Percentiles rank a stretch among this genome's conserved stretches.
Evolutionary conservation across 352 stramenopile genomes (phyloP).

Genomic region (Phytopythium vexans): DNA sequence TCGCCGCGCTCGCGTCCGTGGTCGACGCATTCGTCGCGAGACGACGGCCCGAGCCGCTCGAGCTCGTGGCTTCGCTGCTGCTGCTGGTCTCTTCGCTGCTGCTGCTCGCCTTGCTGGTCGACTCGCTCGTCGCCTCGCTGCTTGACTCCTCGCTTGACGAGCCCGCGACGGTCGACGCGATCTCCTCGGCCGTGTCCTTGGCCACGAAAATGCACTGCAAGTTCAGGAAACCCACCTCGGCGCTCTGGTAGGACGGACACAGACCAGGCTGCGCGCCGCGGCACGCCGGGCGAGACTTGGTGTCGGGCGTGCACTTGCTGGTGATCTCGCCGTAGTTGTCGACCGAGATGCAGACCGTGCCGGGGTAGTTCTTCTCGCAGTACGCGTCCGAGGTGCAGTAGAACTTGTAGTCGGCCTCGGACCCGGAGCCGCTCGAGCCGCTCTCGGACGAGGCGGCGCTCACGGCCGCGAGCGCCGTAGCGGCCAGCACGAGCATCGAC

Average conservation of each 20-base stretch:
- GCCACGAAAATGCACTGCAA: slow-evolving; percentile 81
- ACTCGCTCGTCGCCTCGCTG: slow-evolving; percentile 5
- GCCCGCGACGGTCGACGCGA: slow-evolving; percentile 11
- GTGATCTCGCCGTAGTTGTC: slow-evolving; percentile 72
- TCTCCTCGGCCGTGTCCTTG: slow-evolving; percentile 35
- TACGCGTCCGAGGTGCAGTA: slow-evolving; percentile 66
- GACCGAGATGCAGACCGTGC: slow-evolving; percentile 74
- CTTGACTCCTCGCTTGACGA: slow-evolving; percentile 5
- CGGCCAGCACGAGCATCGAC: slow-evolving; percentile 27
- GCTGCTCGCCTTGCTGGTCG: slow-evolving; percentile 6
- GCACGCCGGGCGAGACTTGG: slow-evolving; percentile 66
- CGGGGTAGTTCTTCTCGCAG: slow-evolving; percentile 61
- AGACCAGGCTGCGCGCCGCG: slow-evolving; percentile 62
- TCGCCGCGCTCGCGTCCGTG: slow-evolving; percentile 10
- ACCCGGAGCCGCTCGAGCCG: slow-evolving; percentile 10
- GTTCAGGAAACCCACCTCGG: slow-evolving; percentile 72
- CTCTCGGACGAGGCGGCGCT: slow-evolving; percentile 8
- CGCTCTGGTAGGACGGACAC: slow-evolving; percentile 76
- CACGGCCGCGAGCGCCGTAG: slow-evolving; percentile 21
- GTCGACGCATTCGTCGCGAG: slow-evolving; percentile 1
- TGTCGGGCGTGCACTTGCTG: slow-evolving; percentile 84
- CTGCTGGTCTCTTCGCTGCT: neutral
- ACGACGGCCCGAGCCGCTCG: slow-evolving; percentile 4
- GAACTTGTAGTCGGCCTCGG: slow-evolving; percentile 37
- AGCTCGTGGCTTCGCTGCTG: neutral